These are phyloP conservation scores for Chalaropsis ovoidea DNA, from an alignment of 2,329 filamentous ascomycete genomes.

Conservation along the genomic window DNA sequence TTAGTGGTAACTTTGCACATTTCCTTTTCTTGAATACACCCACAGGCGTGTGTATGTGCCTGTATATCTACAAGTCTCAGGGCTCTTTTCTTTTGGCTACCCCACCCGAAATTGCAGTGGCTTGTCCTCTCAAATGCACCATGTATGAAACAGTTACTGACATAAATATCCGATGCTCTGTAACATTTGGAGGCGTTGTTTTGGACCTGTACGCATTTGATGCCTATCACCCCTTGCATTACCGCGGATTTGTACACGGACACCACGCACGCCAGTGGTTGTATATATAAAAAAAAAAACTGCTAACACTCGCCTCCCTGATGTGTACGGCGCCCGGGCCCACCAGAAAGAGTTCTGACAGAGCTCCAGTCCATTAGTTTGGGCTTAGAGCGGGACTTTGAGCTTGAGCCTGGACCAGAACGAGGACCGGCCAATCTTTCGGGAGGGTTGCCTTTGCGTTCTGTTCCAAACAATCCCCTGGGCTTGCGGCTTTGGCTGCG, in stretches of 20 bases:
- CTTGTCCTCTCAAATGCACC: neutral
- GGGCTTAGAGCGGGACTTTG: slow-evolving; percentile 4
- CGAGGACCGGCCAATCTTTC: neutral
- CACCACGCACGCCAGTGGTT: neutral
- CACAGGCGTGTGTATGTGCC: too few relatives aligned
- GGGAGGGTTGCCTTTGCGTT: slow-evolving; percentile 7
- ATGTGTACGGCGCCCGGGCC: neutral
- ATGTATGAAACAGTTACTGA: neutral
- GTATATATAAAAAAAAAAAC: too few relatives aligned
- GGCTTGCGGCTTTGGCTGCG: slow-evolving; percentile 8
- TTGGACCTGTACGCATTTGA: neutral
- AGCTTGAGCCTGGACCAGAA: slow-evolving; percentile 8
- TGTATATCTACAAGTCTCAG: too few relatives aligned
- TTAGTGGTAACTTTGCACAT: too few relatives aligned
- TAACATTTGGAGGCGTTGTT: neutral
- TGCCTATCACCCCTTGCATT: neutral
- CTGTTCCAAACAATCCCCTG: neutral
- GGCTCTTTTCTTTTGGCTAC: too few relatives aligned
- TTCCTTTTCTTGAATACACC: too few relatives aligned
- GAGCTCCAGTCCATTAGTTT: slow-evolving; percentile 6
- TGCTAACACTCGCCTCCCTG: neutral
- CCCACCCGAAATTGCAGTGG: too few relatives aligned
- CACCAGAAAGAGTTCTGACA: neutral
- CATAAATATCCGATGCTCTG: neutral
- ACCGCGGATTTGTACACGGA: neutral